Evolutionary conservation across 2,329 filamentous ascomycete species (phyloP).

Genomic region (Arthrobotrys iridis): DNA sequence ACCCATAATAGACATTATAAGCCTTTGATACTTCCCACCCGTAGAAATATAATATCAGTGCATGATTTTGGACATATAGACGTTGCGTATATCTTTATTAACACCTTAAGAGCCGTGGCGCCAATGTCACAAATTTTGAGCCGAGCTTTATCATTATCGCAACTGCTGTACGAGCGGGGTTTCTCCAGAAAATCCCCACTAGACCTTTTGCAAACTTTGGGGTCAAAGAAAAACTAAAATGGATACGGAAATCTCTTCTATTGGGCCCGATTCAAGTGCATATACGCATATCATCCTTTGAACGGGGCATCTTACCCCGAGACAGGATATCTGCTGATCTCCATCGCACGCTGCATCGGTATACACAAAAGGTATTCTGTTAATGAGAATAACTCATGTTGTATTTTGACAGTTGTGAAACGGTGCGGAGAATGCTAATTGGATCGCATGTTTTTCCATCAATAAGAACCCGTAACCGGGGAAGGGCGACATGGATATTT

Average conservation of each 20-base stretch:
- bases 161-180: not conserved
- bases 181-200: not conserved
- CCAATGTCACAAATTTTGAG: not conserved
- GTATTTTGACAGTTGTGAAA: conserved; percentile 18
- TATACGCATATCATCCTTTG: not conserved
- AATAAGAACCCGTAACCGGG: conserved; percentile 23
- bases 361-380: not conserved
- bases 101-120: conserved; percentile 19
- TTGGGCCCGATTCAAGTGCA: not conserved
- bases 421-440: conserved; percentile 22
- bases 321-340: conserved; percentile 38
- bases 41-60: not conserved
- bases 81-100: not conserved
- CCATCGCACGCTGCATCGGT: not conserved
- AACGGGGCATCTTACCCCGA: conserved; percentile 23
- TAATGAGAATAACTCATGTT: conserved; percentile 22
- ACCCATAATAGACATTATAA: not conserved
- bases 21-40: not conserved
- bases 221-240: not conserved
- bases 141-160: not conserved
- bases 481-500: conserved; percentile 21
- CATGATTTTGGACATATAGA: not conserved
- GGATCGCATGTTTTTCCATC: conserved; percentile 40
- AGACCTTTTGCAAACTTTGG: not conserved
- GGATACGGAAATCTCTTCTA: not conserved